These are phyloP conservation scores for Fomitopsis palustris DNA, from an alignment of 1,284 basidiomycete species.

Conservation along the genomic window DNA sequence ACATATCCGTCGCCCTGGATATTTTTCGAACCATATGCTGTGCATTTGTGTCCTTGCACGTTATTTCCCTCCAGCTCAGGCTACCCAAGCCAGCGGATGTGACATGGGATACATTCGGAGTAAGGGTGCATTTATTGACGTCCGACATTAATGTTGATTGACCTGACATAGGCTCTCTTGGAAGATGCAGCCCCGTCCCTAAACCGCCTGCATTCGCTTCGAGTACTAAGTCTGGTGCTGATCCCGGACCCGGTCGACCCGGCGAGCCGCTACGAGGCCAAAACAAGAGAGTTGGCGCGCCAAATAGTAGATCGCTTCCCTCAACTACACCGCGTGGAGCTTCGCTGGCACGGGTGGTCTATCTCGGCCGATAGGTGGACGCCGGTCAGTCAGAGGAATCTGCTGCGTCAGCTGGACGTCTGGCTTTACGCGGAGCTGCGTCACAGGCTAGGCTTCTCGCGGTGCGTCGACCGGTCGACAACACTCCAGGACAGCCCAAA, in stretches of 20 bases:
- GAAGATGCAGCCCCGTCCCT: slow-evolving; percentile 12
- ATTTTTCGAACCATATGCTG: slow-evolving; percentile 1
- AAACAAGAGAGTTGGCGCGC: slow-evolving; percentile 12
- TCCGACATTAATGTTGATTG: background rate
- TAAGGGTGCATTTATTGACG: background rate
- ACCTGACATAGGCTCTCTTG: slow-evolving; percentile 9
- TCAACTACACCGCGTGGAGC: slow-evolving; percentile 17
- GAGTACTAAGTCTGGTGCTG: slow-evolving; percentile 15
- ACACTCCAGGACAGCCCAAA: background rate
- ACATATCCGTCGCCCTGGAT: background rate
- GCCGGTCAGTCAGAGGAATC: slow-evolving; percentile 9
- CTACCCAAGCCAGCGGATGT: background rate
- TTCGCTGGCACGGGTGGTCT: slow-evolving; percentile 26
- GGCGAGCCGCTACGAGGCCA: slow-evolving; percentile 5
- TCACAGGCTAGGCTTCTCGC: background rate
- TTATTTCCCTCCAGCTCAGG: slow-evolving; percentile 5
- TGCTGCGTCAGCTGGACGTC: slow-evolving; percentile 15
- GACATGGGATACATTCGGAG: slow-evolving; percentile 6
- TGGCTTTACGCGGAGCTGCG: slow-evolving; percentile 14
- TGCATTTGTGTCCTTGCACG: background rate
- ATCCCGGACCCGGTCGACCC: slow-evolving; percentile 16
- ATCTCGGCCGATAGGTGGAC: slow-evolving; percentile 11
- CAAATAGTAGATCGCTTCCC: slow-evolving; percentile 6
- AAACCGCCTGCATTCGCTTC: slow-evolving; percentile 9
- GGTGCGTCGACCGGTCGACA: background rate